Percentiles rank a stretch among this genome's conserved stretches.
Evolutionary conservation across 108 stramenopile genomes (phyloP).

Genomic region (Parmales sp.): DNA sequence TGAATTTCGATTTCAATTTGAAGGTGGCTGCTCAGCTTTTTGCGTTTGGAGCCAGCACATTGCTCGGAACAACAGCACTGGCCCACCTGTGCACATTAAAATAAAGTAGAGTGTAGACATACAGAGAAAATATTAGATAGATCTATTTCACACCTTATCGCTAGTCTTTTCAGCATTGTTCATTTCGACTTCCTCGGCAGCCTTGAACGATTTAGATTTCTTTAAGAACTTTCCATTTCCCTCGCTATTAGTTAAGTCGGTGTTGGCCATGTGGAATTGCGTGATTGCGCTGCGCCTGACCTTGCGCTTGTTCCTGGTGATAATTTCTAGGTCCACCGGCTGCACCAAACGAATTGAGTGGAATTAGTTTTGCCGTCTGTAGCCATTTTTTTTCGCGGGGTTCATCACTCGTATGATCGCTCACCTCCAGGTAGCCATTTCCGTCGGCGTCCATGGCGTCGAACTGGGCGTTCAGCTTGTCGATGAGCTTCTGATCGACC

Average conservation of each 20-base stretch:
- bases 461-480: slow-evolving; percentile 6
- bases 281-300: neutral
- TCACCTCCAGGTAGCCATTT: neutral
- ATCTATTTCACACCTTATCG: no score
- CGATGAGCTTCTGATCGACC: neutral
- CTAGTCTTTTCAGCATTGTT: neutral
- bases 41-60: no score
- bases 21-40: no score
- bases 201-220: neutral
- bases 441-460: slow-evolving; percentile 4
- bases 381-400: no score
- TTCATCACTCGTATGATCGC: no score
- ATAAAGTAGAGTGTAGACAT: no score
- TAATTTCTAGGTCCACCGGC: slow-evolving; percentile 7
- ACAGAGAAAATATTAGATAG: no score
- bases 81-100: no score
- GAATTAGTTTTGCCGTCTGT: no score
- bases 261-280: neutral
- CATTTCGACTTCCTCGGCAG: neutral
- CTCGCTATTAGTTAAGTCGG: neutral
- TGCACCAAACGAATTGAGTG: no score
- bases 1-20: no score
- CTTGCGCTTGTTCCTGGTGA: neutral
- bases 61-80: no score
- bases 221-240: neutral